Percentiles rank a stretch among this genome's conserved stretches.
Evolutionary conservation across 192 early-diverging fungal species (phyloP).

Genomic region (Gaertneriomyces sp.): DNA sequence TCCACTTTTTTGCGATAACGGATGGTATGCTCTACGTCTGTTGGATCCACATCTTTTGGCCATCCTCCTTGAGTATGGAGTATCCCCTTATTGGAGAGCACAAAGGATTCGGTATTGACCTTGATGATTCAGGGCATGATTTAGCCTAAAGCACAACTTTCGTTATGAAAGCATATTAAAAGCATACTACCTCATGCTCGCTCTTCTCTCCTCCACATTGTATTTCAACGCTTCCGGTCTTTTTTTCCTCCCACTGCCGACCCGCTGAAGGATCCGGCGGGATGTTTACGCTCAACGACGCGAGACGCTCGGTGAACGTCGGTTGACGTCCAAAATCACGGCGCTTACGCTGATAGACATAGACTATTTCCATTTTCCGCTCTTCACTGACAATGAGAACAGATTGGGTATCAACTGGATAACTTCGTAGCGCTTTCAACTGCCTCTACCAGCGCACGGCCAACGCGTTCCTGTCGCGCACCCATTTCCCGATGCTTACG

Average conservation of each 20-base stretch:
- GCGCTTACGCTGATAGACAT: slow-evolving; percentile 60
- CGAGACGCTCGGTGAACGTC: slow-evolving; percentile 43
- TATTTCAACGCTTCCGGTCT: slow-evolving; percentile 43
- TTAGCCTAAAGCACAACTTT: not conserved
- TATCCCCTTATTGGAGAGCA: slow-evolving; percentile 50
- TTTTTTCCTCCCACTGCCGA: slow-evolving; percentile 55
- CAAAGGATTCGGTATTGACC: slow-evolving; percentile 58
- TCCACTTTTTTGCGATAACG: slow-evolving; percentile 63
- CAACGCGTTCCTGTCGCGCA: too few species aligned
- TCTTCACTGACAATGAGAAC: not conserved
- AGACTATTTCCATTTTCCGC: slow-evolving; percentile 57
- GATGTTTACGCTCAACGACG: slow-evolving; percentile 34
- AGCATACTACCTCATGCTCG: slow-evolving; percentile 52
- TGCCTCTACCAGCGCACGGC: too few species aligned
- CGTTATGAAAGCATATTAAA: slow-evolving; percentile 7
- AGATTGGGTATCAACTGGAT: too few species aligned
- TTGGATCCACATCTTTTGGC: slow-evolving; percentile 62
- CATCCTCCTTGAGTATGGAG: slow-evolving; percentile 58
- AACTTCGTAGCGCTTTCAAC: too few species aligned
- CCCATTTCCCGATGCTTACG: too few species aligned
- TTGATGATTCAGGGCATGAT: slow-evolving; percentile 5
- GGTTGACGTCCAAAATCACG: slow-evolving; percentile 58
- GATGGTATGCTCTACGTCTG: slow-evolving; percentile 61
- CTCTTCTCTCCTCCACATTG: slow-evolving; percentile 53
- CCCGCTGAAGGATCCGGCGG: slow-evolving; percentile 44